Evolutionary conservation across 192 early-diverging fungal genomes (phyloP), one percentile per base, ranked within the genome.

Genomic region (Powellomyces hirtus): DNA sequence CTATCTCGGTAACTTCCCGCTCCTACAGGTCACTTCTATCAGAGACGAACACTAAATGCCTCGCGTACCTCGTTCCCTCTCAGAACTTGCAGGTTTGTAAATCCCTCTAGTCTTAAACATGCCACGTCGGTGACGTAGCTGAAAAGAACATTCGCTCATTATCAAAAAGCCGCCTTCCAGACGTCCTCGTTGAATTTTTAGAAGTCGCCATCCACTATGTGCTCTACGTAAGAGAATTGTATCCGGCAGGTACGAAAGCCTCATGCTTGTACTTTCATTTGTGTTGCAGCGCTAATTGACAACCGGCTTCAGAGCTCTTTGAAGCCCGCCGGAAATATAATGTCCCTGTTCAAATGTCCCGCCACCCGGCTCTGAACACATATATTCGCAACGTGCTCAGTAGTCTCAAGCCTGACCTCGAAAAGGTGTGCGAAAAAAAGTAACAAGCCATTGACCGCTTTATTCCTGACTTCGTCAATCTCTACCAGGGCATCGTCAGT

Each of bases 121-220:
- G n/a, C n/a, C n/a, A n/a, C n/a, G n/a, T n/a, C n/a, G n/a, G n/a
- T n/a, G n/a, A n/a, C n/a, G n/a, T n/a, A n/a, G n/a, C n/a, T n/a
- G n/a, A n/a, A n/a, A n/a, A n/a, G n/a, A n/a, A n/a, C n/a, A n/a
- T n/a, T n/a, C n/a, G n/a, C n/a, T n/a, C n/a, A n/a, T n/a, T n/a
- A n/a, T n/a, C n/a, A n/a, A n/a, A n/a, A n/a, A n/a, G n/a, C n/a
- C n/a, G n/a, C n/a, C n/a, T 42, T 14, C 24, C 62, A 63, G 79
- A 78, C 38, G 38, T 57, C 27, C 37, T 81, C 2, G 4, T 81
- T 22, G 75, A 78, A 7, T 81, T 81, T 59, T 36, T 78, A 8
- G 79, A 81, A 66, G 76, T 72, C 6, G 73, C 76, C 38, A 76
- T 81, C 38, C 76, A 81, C 71, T 59, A 69, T 34, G 74, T 81